A percentile compares a stretch with the other conserved stretches of the same genome.
Conservation (phyloP, 1,284 basidiomycete genomes). For the Heterobasidion annosum region DNA sequence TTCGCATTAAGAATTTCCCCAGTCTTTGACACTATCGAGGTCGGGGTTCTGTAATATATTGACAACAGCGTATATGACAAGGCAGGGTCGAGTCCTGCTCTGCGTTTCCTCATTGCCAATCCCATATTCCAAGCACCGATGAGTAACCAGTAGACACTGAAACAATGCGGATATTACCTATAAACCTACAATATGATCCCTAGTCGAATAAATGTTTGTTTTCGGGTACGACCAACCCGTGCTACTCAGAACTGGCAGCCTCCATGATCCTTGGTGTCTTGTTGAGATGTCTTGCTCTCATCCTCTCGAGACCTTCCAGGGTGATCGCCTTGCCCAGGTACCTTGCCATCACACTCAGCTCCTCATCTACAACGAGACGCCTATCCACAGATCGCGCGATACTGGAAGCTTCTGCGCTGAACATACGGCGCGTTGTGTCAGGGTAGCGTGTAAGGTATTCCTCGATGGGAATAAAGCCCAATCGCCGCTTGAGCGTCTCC, state of each 20-base stretch:
- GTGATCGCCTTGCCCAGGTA: neutral
- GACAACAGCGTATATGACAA: too few relatives aligned
- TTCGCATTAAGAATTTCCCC: too few relatives aligned
- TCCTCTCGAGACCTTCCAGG: neutral
- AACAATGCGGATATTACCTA: too few relatives aligned
- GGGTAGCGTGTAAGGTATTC: slow-evolving; percentile 4
- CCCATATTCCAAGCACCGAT: too few relatives aligned
- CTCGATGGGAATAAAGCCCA: slow-evolving; percentile 2
- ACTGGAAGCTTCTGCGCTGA: neutral
- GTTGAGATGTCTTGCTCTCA: neutral
- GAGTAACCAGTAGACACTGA: too few relatives aligned
- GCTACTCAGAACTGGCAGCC: neutral
- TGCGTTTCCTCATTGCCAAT: too few relatives aligned
- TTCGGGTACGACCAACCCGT: neutral
- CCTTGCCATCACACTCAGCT: neutral
- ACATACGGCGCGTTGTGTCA: neutral
- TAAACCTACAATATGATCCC: too few relatives aligned
- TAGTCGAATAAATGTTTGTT: too few relatives aligned
- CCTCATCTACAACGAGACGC: neutral
- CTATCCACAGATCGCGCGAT: neutral
- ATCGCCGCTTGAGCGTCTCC: neutral
- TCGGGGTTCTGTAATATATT: too few relatives aligned
- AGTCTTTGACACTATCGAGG: too few relatives aligned
- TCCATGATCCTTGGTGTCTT: neutral
- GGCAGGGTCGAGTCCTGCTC: too few relatives aligned